These are phyloP conservation scores for Scleroderma citrinum DNA, from an alignment of 768 basidiomycete species.

Conservation along the genomic window DNA sequence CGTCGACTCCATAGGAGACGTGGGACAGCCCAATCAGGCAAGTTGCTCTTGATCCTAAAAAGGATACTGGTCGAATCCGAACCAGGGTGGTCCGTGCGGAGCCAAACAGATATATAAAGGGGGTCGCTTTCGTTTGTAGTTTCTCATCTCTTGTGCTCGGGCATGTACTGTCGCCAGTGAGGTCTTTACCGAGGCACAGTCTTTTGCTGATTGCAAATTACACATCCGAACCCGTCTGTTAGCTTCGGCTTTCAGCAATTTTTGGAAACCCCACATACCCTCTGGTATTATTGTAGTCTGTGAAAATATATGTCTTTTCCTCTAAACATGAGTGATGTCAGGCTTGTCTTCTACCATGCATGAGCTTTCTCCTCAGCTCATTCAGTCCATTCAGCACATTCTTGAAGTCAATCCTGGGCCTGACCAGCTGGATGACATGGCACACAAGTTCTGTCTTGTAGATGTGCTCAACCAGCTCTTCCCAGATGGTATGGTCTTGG, in stretches of 20 bases:
- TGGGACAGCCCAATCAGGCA: neutral
- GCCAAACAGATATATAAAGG: conserved; percentile 35
- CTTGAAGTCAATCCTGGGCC: conserved; percentile 46
- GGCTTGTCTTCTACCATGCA: too few relatives aligned
- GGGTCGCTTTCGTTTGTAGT: neutral
- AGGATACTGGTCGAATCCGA: neutral
- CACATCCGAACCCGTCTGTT: conserved; percentile 92
- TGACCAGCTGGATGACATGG: conserved; percentile 52
- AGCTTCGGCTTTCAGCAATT: conserved; percentile 89
- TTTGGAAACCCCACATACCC: conserved; percentile 63
- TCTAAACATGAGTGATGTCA: too few relatives aligned
- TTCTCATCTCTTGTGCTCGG: conserved; percentile 87
- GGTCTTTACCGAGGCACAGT: conserved; percentile 92
- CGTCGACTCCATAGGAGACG: conserved; percentile 27
- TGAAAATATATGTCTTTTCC: too few relatives aligned
- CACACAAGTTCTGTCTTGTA: conserved; percentile 51
- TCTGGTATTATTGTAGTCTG: too few relatives aligned
- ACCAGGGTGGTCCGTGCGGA: conserved; percentile 49
- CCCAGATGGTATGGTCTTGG: conserved; percentile 60
- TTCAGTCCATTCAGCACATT: conserved; percentile 66
- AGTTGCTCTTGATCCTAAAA: neutral
- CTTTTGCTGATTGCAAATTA: conserved; percentile 94
- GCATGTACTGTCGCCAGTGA: conserved; percentile 94
- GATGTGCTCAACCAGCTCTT: conserved; percentile 58
- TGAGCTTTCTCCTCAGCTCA: conserved; percentile 61